Conservation (phyloP, 805 yeast species). For the Priceomyces melissophilus region DNA sequence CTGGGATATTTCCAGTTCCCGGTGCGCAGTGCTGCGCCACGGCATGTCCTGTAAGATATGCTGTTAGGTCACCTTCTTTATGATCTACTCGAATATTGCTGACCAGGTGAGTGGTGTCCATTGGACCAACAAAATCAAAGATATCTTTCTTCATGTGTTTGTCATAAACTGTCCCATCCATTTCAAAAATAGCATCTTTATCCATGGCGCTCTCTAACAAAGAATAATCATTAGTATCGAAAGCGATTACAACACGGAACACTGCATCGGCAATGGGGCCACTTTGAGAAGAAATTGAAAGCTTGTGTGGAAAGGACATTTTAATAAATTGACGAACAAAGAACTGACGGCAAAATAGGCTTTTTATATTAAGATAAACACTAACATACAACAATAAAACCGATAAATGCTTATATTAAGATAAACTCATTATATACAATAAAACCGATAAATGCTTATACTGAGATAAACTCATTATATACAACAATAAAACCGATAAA, state of each 20-base stretch:
- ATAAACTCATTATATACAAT: too few relatives aligned
- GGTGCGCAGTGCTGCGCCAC: conserved; percentile 4
- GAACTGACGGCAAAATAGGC: too few relatives aligned
- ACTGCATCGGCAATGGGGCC: conserved; percentile 1
- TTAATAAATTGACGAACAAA: too few relatives aligned
- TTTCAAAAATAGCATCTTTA: not conserved
- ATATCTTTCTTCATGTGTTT: not conserved
- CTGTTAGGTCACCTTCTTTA: conserved; percentile 1
- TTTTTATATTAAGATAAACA: too few relatives aligned
- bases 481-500: too few relatives aligned
- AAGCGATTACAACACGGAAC: not conserved
- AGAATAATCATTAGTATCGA: not conserved
- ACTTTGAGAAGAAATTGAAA: not conserved
- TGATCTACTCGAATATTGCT: conserved; percentile 2
- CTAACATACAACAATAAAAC: too few relatives aligned
- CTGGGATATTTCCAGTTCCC: not conserved
- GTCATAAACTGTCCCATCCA: not conserved
- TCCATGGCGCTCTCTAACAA: conserved; percentile 1
- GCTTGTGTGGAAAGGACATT: not conserved
- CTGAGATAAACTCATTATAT: too few relatives aligned
- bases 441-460: too few relatives aligned
- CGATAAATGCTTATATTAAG: too few relatives aligned
- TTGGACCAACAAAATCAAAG: conserved; percentile 1
- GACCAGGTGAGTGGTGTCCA: conserved; percentile 2
- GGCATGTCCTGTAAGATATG: not conserved